phyloP scores from a whole-genome alignment of 2,329 filamentous ascomycete species.

The Aspergillus fijiensis region DNA sequence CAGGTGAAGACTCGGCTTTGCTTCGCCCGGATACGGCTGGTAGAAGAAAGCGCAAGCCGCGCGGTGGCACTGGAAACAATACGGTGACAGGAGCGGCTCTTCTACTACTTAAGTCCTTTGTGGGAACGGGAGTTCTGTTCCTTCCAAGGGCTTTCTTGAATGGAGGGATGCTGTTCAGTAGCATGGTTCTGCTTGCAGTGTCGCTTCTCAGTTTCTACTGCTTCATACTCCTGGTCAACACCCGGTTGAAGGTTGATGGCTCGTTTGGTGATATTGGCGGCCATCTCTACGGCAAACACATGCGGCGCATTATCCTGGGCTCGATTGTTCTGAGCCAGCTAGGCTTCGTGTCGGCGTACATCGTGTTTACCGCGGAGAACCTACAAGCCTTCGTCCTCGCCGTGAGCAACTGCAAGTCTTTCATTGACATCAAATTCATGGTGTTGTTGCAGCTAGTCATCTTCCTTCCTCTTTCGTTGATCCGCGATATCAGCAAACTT shows the following conservation, averaged over 20 bases:
- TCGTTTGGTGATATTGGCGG: conserved; percentile 98
- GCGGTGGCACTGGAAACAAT: conserved; percentile 72
- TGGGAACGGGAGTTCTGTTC: conserved; percentile 93
- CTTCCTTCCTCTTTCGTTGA: conserved; percentile 88
- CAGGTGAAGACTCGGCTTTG: conserved; percentile 84
- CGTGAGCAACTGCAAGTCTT: conserved; percentile 80
- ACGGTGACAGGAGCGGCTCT: conserved; percentile 76
- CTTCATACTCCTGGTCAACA: conserved; percentile 89
- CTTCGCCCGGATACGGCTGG: conserved; percentile 69
- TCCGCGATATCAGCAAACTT: conserved; percentile 96
- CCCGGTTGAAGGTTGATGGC: conserved; percentile 80
- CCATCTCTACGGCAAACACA: conserved; percentile 83
- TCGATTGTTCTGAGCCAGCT: conserved; percentile 96
- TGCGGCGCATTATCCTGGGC: conserved; percentile 80
- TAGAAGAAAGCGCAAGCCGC: conserved; percentile 70
- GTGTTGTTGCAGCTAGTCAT: conserved; percentile 94
- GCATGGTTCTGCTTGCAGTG: conserved; percentile 81
- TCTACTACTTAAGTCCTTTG: conserved; percentile 93
- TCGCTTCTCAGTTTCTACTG: conserved; percentile 92
- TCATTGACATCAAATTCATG: conserved; percentile 83
- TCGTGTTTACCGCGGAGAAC: conserved; percentile 95
- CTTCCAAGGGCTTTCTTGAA: conserved; percentile 90
- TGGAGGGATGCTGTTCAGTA: conserved; percentile 96
- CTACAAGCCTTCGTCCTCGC: conserved; percentile 91
- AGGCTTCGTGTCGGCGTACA: conserved; percentile 92